Percentiles rank a stretch among this genome's conserved stretches.
Conservation (phyloP, 2,329 filamentous ascomycete species). For the Aspergillus carbonarius region DNA sequence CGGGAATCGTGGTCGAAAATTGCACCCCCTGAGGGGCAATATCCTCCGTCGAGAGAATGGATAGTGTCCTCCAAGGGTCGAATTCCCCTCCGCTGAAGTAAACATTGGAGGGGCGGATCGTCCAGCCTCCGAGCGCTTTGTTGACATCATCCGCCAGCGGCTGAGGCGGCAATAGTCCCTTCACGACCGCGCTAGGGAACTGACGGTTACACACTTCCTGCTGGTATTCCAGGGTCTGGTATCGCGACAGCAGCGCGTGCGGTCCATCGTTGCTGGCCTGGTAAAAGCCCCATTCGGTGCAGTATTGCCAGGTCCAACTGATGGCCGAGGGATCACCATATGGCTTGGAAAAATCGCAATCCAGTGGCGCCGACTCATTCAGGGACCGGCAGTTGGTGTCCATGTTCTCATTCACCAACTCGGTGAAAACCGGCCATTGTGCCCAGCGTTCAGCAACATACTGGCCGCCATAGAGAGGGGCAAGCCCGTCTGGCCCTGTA, state of each 20-base stretch:
- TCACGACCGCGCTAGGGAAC: conserved; percentile 45
- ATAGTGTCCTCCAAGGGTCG: conserved; percentile 54
- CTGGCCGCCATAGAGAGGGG: conserved; percentile 40
- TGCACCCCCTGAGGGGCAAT: conserved; percentile 42
- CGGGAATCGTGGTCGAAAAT: conserved; percentile 43
- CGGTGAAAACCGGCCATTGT: conserved; percentile 38
- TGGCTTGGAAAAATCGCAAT: conserved; percentile 40
- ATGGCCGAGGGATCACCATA: conserved; percentile 40
- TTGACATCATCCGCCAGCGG: conserved; percentile 45
- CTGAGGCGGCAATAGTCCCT: conserved; percentile 42
- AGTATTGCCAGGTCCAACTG: conserved; percentile 54
- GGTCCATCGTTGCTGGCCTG: conserved; percentile 51
- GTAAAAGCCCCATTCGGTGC: conserved; percentile 54
- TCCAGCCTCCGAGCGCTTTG: conserved; percentile 50
- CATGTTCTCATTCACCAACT: conserved; percentile 40
- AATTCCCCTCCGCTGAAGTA: conserved; percentile 54
- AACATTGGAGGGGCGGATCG: conserved; percentile 52
- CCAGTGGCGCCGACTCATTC: conserved; percentile 19
- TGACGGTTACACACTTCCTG: conserved; percentile 49
- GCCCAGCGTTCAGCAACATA: conserved; percentile 46
- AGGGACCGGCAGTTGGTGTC: conserved; percentile 43
- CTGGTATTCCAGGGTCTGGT: conserved; percentile 47
- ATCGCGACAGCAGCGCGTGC: conserved; percentile 49
- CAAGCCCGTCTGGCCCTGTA: conserved; percentile 44
- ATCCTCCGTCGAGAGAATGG: conserved; percentile 42